These are phyloP conservation scores for Phytopythium aichiense DNA, from an alignment of 352 stramenopile species.

Conservation along the genomic window DNA sequence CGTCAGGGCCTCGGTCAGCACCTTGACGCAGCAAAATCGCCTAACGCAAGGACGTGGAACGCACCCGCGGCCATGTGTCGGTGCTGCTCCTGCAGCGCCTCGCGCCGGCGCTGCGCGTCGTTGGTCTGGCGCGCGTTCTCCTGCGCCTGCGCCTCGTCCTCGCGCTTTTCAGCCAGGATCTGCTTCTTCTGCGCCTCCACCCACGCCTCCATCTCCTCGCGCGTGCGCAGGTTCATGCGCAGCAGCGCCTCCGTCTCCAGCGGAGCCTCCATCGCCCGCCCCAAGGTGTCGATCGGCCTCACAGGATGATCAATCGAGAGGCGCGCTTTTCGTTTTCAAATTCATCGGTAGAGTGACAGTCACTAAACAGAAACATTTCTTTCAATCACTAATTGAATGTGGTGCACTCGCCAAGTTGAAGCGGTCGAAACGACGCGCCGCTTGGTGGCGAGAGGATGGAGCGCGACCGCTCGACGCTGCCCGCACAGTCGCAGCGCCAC, in stretches of 20 bases:
- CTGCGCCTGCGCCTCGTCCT: constrained; percentile 35
- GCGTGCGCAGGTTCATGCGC: constrained; percentile 39
- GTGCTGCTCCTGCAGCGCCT: constrained; percentile 41
- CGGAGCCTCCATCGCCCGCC: constrained; percentile 9
- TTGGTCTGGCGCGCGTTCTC: constrained; percentile 32
- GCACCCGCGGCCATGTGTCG: constrained; percentile 29
- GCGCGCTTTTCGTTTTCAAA: not conserved
- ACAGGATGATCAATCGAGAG: too few relatives aligned
- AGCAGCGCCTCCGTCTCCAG: constrained; percentile 41
- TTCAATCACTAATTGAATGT: not conserved
- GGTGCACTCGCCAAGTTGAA: not conserved
- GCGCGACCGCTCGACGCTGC: too few relatives aligned
- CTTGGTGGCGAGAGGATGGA: too few relatives aligned
- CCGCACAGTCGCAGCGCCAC: too few relatives aligned
- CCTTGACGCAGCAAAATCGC: not conserved
- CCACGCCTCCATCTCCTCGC: constrained; percentile 40
- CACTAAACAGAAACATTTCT: not conserved
- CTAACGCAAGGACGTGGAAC: not conserved
- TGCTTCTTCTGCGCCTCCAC: constrained; percentile 36
- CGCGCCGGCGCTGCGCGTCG: constrained; percentile 36
- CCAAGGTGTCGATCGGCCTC: not conserved
- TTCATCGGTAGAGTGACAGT: not conserved
- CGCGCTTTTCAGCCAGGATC: constrained; percentile 37
- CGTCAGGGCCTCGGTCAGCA: not conserved
- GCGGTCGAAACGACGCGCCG: not conserved